Percentiles rank a stretch among this genome's conserved stretches.
phyloP scores from a whole-genome alignment of 23 red algal species.

The Agarophyton chilense region DNA sequence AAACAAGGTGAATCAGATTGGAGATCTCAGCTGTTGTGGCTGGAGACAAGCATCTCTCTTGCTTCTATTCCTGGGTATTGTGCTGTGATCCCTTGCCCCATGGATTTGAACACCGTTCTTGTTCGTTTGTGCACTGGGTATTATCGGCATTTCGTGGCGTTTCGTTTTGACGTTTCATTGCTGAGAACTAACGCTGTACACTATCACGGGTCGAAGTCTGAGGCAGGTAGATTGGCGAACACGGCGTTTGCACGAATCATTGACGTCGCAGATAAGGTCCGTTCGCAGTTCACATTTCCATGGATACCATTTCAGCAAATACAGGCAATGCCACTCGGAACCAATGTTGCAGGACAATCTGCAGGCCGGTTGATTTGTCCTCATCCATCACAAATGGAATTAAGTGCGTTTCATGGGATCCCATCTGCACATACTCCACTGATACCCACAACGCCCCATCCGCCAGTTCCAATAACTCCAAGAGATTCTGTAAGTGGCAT shows the following conservation, averaged over 20 bases:
- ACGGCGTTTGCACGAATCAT: slow-evolving; percentile 29
- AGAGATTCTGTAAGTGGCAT: slow-evolving; percentile 13
- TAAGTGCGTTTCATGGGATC: not conserved
- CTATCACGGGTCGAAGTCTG: slow-evolving; percentile 51
- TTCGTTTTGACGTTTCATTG: slow-evolving; percentile 52
- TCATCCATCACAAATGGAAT: not conserved
- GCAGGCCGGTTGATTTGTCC: not conserved
- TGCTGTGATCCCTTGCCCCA: slow-evolving; percentile 58
- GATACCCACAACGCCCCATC: not conserved
- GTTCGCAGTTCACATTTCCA: slow-evolving; percentile 32
- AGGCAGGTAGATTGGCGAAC: slow-evolving; percentile 25
- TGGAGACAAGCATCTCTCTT: slow-evolving; percentile 58
- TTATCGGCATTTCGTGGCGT: slow-evolving; percentile 62
- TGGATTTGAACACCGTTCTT: slow-evolving; percentile 70
- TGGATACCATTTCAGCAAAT: slow-evolving; percentile 2
- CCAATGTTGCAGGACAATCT: not conserved
- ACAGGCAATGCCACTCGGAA: not conserved
- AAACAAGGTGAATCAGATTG: slow-evolving; percentile 43
- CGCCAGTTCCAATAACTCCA: not conserved
- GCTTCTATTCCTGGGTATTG: slow-evolving; percentile 44
- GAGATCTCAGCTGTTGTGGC: slow-evolving; percentile 51
- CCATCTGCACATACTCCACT: not conserved
- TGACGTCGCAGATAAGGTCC: slow-evolving; percentile 39
- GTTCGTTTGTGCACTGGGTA: slow-evolving; percentile 66
- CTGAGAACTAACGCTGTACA: slow-evolving; percentile 42